Conservation (phyloP, 2,329 filamentous ascomycete species). For the Nannizziopsis arthrosporioides region DNA sequence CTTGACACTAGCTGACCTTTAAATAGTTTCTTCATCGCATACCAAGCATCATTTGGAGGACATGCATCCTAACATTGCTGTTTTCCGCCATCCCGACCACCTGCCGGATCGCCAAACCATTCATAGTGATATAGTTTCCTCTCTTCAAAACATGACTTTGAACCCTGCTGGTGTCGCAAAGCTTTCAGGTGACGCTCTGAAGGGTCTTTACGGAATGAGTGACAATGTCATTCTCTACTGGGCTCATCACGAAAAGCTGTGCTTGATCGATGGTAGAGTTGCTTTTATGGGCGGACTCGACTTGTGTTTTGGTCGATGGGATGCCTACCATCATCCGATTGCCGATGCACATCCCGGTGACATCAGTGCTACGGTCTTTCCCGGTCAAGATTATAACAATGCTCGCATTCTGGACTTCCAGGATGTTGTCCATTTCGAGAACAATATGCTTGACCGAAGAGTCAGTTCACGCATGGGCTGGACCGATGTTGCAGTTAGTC, state of each 20-base stretch:
- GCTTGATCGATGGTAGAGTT: conserved; percentile 80
- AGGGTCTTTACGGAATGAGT: conserved; percentile 67
- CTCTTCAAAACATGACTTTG: conserved; percentile 45
- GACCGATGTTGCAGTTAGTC: conserved; percentile 88
- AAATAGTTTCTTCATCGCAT: conserved; percentile 55
- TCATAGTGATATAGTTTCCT: conserved; percentile 45
- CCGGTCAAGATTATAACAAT: conserved; percentile 96
- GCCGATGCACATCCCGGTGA: conserved; percentile 68
- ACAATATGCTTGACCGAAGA: conserved; percentile 81
- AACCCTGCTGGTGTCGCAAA: conserved; percentile 47
- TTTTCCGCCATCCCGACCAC: conserved; percentile 87
- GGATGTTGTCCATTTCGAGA: conserved; percentile 80
- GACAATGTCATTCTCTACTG: conserved; percentile 92
- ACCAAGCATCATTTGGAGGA: conserved; percentile 94
- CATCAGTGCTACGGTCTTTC: conserved; percentile 70
- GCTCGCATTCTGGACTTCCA: conserved; percentile 94
- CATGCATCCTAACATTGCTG: conserved; percentile 85
- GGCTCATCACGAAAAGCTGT: conserved; percentile 95
- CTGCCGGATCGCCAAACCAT: conserved; percentile 59
- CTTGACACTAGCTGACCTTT: background rate
- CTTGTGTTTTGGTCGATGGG: conserved; percentile 92
- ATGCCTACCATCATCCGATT: conserved; percentile 70
- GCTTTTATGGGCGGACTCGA: conserved; percentile 93
- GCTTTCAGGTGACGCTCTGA: conserved; percentile 60
- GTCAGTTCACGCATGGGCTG: conserved; percentile 94